Percentiles rank a stretch among this genome's conserved stretches.
Evolutionary conservation across 2,329 filamentous ascomycete species (phyloP).

Genomic region (Zymoseptoria pseudotritici): DNA sequence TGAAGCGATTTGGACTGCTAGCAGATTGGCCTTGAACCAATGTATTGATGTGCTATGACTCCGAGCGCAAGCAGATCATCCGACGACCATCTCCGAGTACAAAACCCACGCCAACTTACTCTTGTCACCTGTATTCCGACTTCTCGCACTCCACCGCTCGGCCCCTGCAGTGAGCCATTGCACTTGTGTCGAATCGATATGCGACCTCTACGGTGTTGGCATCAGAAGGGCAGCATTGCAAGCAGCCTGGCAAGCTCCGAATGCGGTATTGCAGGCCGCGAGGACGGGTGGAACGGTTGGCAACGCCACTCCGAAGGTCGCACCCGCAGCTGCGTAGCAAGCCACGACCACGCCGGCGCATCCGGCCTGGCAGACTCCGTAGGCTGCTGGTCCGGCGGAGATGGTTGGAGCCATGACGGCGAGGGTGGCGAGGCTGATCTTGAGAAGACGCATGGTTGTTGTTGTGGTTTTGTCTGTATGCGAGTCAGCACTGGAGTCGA

Average conservation of each 20-base stretch:
- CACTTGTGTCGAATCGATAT: neutral
- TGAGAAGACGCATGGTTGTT: neutral
- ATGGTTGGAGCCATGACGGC: neutral
- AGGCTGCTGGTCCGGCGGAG: constrained; percentile 32
- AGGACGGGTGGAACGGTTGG: constrained; percentile 41
- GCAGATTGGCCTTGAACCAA: no score
- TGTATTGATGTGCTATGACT: no score
- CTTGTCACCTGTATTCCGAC: neutral
- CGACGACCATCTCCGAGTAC: neutral
- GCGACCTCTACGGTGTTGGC: constrained; percentile 4
- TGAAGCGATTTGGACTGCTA: neutral
- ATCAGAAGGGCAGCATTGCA: constrained; percentile 30
- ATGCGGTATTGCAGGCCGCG: constrained; percentile 40
- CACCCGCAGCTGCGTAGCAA: constrained; percentile 41
- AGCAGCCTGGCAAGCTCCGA: constrained; percentile 40
- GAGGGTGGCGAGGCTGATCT: neutral
- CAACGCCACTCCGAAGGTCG: constrained; percentile 37
- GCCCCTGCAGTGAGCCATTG: no score
- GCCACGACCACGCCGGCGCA: constrained; percentile 40
- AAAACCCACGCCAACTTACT: neutral
- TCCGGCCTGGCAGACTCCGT: constrained; percentile 43
- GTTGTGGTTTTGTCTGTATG: neutral
- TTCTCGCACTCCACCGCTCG: no score
- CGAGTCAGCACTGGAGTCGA: neutral
- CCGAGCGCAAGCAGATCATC: neutral